phyloP scores from a whole-genome alignment of 163 green algal genomes.

The Prototheca wickerhamii region DNA sequence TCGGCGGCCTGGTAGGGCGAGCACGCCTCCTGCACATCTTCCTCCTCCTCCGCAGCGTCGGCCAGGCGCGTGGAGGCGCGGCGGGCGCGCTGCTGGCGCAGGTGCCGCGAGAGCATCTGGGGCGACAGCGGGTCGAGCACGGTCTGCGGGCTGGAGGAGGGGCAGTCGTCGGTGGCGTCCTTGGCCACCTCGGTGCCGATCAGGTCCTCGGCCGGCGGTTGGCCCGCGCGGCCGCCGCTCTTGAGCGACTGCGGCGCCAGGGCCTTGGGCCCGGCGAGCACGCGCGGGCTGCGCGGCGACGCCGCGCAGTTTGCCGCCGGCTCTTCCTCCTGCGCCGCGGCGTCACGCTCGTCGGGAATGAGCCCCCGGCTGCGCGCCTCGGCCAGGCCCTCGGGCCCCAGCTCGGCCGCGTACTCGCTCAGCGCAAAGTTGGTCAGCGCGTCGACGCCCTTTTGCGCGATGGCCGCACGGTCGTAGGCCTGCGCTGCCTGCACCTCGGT shows the following conservation, averaged over 20 bases:
- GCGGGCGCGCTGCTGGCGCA: background rate
- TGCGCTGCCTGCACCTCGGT: conserved; percentile 70
- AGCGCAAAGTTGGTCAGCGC: conserved; percentile 79
- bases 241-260: background rate
- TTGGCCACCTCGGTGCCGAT: background rate
- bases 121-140: conserved; percentile 2
- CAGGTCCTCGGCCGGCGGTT: background rate
- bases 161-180: no score
- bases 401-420: conserved; percentile 35
- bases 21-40: background rate
- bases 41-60: background rate
- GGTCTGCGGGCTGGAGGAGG: no score
- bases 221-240: background rate
- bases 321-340: no score
- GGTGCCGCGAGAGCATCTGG: conserved; percentile 2
- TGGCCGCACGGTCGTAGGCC: conserved; percentile 74
- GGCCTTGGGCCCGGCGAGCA: background rate
- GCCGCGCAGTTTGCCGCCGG: background rate
- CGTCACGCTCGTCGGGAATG: background rate
- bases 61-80: background rate
- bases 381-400: background rate
- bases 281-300: background rate
- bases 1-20: no score
- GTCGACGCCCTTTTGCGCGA: conserved; percentile 46
- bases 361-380: background rate